These are phyloP conservation scores for Skeletonema marinoi DNA, from an alignment of 108 stramenopile genomes.

Conservation along the genomic window DNA sequence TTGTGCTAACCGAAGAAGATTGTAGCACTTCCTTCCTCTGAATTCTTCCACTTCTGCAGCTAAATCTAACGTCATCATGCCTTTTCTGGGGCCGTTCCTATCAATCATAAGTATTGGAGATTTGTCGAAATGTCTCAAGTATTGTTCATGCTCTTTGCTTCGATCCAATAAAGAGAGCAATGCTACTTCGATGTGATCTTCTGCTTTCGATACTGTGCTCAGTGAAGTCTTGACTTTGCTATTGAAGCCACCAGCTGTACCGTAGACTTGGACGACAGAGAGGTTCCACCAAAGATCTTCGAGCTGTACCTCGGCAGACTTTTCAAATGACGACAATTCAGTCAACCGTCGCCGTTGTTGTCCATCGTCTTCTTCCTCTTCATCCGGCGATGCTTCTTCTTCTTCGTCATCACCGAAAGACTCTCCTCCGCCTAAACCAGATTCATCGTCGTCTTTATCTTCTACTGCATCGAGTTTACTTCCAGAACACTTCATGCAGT, in stretches of 20 bases:
- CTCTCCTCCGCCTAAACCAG: conserved; percentile 8
- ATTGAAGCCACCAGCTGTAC: conserved; percentile 44
- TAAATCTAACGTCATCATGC: conserved; percentile 64
- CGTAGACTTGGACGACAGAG: conserved; percentile 43
- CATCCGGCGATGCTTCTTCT: conserved; percentile 7
- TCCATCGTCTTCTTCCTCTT: conserved; percentile 4
- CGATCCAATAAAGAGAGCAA: conserved; percentile 40
- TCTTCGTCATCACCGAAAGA: conserved; percentile 11
- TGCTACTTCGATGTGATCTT: conserved; percentile 43
- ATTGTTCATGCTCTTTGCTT: conserved; percentile 33
- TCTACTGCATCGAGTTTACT: not conserved
- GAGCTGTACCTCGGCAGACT: conserved; percentile 42
- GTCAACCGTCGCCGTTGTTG: conserved; percentile 16
- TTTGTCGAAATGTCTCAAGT: conserved; percentile 50
- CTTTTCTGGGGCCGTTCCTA: conserved; percentile 58
- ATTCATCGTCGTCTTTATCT: conserved; percentile 8
- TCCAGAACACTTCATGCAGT: conserved; percentile 35
- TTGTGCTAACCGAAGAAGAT: conserved; percentile 70
- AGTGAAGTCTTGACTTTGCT: conserved; percentile 24
- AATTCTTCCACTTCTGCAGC: conserved; percentile 78
- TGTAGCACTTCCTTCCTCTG: conserved; percentile 69
- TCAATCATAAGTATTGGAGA: conserved; percentile 80
- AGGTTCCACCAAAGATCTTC: conserved; percentile 70
- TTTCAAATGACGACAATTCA: conserved; percentile 13
- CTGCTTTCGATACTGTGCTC: conserved; percentile 31